Conservation (phyloP, 768 basidiomycete species). For the Tremella yokohamensis region DNA sequence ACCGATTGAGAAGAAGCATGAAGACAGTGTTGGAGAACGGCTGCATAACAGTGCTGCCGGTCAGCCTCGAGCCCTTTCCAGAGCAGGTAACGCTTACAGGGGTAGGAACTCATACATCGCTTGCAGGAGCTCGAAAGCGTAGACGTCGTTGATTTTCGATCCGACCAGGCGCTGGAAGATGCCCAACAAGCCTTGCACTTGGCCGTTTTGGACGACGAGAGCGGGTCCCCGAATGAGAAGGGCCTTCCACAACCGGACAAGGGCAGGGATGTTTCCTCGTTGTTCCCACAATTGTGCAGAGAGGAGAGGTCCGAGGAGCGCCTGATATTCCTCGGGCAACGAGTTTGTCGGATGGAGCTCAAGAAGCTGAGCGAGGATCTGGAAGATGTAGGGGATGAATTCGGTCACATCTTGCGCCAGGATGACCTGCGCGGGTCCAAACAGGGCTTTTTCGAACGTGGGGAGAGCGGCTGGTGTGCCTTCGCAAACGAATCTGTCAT, state of each 20-base stretch:
- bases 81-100: constrained; percentile 60
- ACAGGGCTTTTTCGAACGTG: constrained; percentile 74
- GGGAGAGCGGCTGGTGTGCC: constrained; percentile 65
- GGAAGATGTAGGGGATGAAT: constrained; percentile 96
- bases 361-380: constrained; percentile 92
- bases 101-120: constrained; percentile 69
- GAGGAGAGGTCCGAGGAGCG: constrained; percentile 74
- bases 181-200: constrained; percentile 73
- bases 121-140: constrained; percentile 86
- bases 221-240: constrained; percentile 69
- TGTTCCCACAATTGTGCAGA: constrained; percentile 86
- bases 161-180: constrained; percentile 89
- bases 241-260: constrained; percentile 80
- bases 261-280: constrained; percentile 88
- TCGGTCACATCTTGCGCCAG: constrained; percentile 91
- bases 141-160: constrained; percentile 76
- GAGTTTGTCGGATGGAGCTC: constrained; percentile 62
- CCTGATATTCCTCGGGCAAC: constrained; percentile 73
- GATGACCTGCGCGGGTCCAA: constrained; percentile 81
- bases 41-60: constrained; percentile 60
- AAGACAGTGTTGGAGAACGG: constrained; percentile 70
- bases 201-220: constrained; percentile 66
- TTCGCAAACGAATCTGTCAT: constrained; percentile 70
- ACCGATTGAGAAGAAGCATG: constrained; percentile 71
- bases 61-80: not conserved